Evolutionary conservation across 169 alveolate genomes (phyloP), one percentile per base, ranked within the genome.

Genomic region (Hammondia hammondi): DNA sequence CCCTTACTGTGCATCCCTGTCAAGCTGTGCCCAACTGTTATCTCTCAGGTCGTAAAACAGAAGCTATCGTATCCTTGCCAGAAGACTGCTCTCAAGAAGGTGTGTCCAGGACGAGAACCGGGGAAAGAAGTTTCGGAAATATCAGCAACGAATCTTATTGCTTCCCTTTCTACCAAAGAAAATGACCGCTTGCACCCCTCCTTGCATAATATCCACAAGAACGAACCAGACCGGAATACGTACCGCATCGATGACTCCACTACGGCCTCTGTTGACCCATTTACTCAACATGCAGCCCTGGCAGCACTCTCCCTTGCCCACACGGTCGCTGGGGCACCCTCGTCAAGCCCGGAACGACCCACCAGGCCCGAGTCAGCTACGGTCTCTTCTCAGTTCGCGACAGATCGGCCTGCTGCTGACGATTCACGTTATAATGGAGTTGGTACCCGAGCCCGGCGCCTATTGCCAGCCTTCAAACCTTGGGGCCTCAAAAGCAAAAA

Each of bases 381-480:
- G 77, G 10, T 0, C 5, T 67, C 77, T 29, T 67, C 77, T 67
- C 35, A 21, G 10, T 17, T 21, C 24, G 32, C 32, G 24, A 67
- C 12, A 27, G 77, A 67, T 27, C 35, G 32, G 77, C 77, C 6
- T 67, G 35, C 71, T 21, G 4, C 32, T 67, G 77, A 67, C 27
- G n/a, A 32, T 4, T 21, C 77, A 21, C 77, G 77, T 67, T 17
- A 37, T 73, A n/a, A 10, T 73, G 32, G 3, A n/a, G 85, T n/a
- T 9, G 46, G 27, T 21, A n/a, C 85, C 85, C 10, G 46, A 19
- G 85, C 90, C 19, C 90, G 90, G 19, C 90, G 90, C 4, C 35
- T 82, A 70, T 71, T 82, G 61, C 90, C 90, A 5, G 37, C 90
- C 14, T 82, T 82, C 70, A 82, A 82, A 45, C 90, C 90, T 19